Conservation (phyloP, 805 yeast species). For the Yamadazyma phyllophila region DNA sequence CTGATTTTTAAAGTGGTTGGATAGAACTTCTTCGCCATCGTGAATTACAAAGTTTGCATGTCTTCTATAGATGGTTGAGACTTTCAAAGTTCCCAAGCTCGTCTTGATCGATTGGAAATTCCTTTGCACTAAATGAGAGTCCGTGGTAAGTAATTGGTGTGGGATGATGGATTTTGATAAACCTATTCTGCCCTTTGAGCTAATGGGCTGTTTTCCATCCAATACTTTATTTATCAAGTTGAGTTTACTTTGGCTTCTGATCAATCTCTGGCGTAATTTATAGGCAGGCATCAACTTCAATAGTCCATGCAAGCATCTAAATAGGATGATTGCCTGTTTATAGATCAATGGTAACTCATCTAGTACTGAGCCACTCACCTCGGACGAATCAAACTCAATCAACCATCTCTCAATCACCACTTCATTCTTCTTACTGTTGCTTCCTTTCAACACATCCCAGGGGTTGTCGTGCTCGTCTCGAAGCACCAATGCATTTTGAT, state of each 20-base stretch:
- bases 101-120: slow-evolving; percentile 71
- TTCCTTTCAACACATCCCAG: slow-evolving; percentile 57
- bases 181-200: slow-evolving; percentile 82
- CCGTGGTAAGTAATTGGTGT: slow-evolving; percentile 31
- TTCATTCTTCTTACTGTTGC: slow-evolving; percentile 62
- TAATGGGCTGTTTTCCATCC: slow-evolving; percentile 77
- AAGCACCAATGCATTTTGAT: slow-evolving; percentile 58
- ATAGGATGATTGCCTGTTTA: slow-evolving; percentile 68
- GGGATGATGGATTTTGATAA: slow-evolving; percentile 65
- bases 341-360: slow-evolving; percentile 67
- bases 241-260: slow-evolving; percentile 6
- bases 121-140: slow-evolving; percentile 58
- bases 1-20: slow-evolving; percentile 46
- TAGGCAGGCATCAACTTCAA: slow-evolving; percentile 70
- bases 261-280: slow-evolving; percentile 45
- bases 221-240: slow-evolving; percentile 57
- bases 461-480: slow-evolving; percentile 51
- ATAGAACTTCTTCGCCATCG: slow-evolving; percentile 63
- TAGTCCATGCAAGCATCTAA: slow-evolving; percentile 70
- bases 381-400: slow-evolving; percentile 65
- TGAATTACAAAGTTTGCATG: slow-evolving; percentile 66
- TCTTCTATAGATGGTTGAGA: slow-evolving; percentile 76
- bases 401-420: slow-evolving; percentile 95
- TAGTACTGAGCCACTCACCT: slow-evolving; percentile 30
- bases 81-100: slow-evolving; percentile 66